These are phyloP conservation scores for Candida awuae DNA, from an alignment of 805 yeast species.

Conservation along the genomic window DNA sequence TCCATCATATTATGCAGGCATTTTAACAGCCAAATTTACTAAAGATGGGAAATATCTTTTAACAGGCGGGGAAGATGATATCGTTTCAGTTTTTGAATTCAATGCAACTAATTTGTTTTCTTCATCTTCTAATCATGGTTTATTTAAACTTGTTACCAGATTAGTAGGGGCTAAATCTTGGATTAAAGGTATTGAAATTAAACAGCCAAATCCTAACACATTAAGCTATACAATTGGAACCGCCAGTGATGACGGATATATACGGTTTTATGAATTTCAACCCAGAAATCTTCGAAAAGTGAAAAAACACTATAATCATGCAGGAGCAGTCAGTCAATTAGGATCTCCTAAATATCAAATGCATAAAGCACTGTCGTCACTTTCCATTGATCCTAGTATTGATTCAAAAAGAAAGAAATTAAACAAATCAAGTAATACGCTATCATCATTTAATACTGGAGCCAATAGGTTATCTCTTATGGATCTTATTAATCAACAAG, in stretches of 20 bases:
- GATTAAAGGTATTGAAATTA: conserved; percentile 40
- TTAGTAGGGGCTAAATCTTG: conserved; percentile 46
- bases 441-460: conserved; percentile 1
- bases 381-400: conserved; percentile 1
- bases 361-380: conserved; percentile 3
- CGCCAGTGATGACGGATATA: conserved; percentile 48
- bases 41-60: conserved; percentile 40
- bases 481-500: conserved; percentile 23
- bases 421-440: not conserved
- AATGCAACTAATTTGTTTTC: conserved; percentile 11
- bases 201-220: conserved; percentile 28
- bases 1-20: conserved; percentile 61
- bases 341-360: conserved; percentile 5
- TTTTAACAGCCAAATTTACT: conserved; percentile 41
- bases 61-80: conserved; percentile 51
- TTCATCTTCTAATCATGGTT: conserved; percentile 13
- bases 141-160: conserved; percentile 24
- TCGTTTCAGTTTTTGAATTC: conserved; percentile 35
- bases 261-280: conserved; percentile 47
- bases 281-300: conserved; percentile 36
- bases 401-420: conserved; percentile 1
- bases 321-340: not conserved
- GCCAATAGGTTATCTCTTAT: conserved; percentile 21
- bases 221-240: conserved; percentile 41
- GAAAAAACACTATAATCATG: conserved; percentile 15